phyloP scores from a whole-genome alignment of 805 yeast genomes.

The Metschnikowia corniflorae region DNA sequence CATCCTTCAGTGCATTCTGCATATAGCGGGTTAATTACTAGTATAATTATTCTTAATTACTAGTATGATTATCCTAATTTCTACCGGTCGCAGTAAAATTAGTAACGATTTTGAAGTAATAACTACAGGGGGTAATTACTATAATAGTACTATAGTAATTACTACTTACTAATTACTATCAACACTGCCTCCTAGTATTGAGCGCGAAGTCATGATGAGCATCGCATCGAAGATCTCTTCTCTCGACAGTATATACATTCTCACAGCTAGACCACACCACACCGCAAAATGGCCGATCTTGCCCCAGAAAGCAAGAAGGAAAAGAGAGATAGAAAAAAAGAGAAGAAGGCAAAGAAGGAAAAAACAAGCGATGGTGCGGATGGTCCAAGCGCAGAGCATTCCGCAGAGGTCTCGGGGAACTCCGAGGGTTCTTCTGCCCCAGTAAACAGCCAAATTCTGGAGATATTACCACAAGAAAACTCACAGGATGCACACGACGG shows the following conservation, averaged over 20 bases:
- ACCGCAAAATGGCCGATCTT: slow-evolving; percentile 13
- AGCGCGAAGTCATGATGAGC: neutral
- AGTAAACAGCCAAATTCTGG: slow-evolving; percentile 6
- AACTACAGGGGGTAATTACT: too few species aligned
- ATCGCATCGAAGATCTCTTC: neutral
- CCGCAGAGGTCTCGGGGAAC: slow-evolving; percentile 21
- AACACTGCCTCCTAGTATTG: too few species aligned
- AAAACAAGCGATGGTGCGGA: neutral
- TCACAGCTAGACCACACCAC: neutral
- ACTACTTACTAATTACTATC: too few species aligned
- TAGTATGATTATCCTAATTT: too few species aligned
- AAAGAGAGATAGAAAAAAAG: slow-evolving; percentile 22
- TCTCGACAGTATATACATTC: neutral
- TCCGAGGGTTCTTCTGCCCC: slow-evolving; percentile 14
- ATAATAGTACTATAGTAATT: too few species aligned
- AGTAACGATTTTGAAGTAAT: too few species aligned
- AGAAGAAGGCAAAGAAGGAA: slow-evolving; percentile 21
- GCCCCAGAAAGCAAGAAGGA: slow-evolving; percentile 20
- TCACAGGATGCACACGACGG: neutral
- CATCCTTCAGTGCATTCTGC: too few species aligned
- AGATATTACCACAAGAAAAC: neutral
- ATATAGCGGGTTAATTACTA: too few species aligned
- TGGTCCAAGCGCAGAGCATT: slow-evolving; percentile 18
- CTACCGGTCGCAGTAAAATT: too few species aligned
- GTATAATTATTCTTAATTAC: too few species aligned